Evolutionary conservation across 2,329 filamentous ascomycete genomes (phyloP), one percentile per base, ranked within the genome.

Genomic region (Drechslerella dactyloides): DNA sequence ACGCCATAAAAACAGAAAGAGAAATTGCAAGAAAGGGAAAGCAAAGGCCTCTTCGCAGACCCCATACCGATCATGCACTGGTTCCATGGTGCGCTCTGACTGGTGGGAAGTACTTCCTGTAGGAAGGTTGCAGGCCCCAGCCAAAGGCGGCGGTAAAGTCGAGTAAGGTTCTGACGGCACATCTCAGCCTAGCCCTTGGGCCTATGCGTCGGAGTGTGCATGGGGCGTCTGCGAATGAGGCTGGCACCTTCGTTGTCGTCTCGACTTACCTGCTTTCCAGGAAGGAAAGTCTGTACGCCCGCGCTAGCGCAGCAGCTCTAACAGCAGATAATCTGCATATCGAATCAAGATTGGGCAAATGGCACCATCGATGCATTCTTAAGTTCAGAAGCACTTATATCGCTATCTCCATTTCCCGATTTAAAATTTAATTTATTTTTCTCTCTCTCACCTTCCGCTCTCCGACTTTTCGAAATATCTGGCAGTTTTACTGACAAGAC

Each of bases 81-180:
- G 44, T 19, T 21, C 44, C 44, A 48, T 48, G 44, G 44, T 10
- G 46, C 33, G 30, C 10, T 58, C 48, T 70, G 23, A 70, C 48
- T 70, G 66, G 66, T 44, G 66, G 66, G 66, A 64, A 40, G 53
- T 70, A 70, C 53, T 63, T 70, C 66, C 66, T 62, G 50, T 46
- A 30, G 19, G 13, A 44, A 33, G 23, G 17, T 33, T 68, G 53
- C 44, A 51, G 33, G 46, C 17, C n/a, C 7, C 27, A 33, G 27
- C 27, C 27, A 33, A 33, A 13, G 40, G 54, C 15, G 17, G 15
- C 27, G 24, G 11, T 17, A 13, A 17, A 33, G 21, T 24, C 11
- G 24, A 19, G 35, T 35, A 52, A 53, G 35, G 30, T n/a, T 35
- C 24, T n/a, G n/a, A n/a, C n/a, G n/a, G n/a, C n/a, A n/a, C n/a